phyloP scores from a whole-genome alignment of 495 filamentous ascomycete species.

The Tricharina praecox region DNA sequence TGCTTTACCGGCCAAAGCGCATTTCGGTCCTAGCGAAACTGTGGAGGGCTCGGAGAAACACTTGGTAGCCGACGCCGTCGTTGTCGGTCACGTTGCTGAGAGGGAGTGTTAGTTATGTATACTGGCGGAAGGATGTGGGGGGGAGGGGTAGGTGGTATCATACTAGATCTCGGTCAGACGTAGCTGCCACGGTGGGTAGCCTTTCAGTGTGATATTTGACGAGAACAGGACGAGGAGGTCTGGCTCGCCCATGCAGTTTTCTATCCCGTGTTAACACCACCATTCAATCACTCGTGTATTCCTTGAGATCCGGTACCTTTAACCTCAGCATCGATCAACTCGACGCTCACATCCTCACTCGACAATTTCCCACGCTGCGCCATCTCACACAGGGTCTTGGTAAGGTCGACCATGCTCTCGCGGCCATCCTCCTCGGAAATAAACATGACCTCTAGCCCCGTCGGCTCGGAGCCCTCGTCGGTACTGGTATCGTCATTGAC shows the following conservation, averaged over 20 bases:
- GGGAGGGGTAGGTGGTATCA: too few relatives aligned
- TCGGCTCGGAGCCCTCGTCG: constrained; percentile 9
- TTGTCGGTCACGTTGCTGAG: constrained; percentile 47
- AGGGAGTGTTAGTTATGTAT: background rate
- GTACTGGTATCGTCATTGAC: constrained; percentile 24
- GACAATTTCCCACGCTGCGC: constrained; percentile 70
- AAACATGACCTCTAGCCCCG: constrained; percentile 59
- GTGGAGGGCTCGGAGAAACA: constrained; percentile 69
- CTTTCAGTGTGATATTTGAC: constrained; percentile 60
- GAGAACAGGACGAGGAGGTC: constrained; percentile 79
- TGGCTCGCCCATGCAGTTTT: constrained; percentile 60
- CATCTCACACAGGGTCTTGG: constrained; percentile 89
- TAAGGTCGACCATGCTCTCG: constrained; percentile 84
- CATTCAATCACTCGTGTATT: too few relatives aligned
- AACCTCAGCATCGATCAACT: constrained; percentile 83
- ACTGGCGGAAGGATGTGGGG: constrained; percentile 11
- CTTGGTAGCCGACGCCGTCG: constrained; percentile 73
- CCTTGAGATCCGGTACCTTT: constrained; percentile 36
- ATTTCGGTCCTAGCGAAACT: constrained; percentile 77
- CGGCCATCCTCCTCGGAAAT: constrained; percentile 77
- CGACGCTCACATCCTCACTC: constrained; percentile 58
- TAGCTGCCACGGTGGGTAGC: constrained; percentile 94
- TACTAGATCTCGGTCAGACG: constrained; percentile 80
- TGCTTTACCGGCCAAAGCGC: constrained; percentile 58
- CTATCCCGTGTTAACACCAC: constrained; percentile 16